phyloP scores from a whole-genome alignment of 805 yeast species.

The Lachancea nothofagi region DNA sequence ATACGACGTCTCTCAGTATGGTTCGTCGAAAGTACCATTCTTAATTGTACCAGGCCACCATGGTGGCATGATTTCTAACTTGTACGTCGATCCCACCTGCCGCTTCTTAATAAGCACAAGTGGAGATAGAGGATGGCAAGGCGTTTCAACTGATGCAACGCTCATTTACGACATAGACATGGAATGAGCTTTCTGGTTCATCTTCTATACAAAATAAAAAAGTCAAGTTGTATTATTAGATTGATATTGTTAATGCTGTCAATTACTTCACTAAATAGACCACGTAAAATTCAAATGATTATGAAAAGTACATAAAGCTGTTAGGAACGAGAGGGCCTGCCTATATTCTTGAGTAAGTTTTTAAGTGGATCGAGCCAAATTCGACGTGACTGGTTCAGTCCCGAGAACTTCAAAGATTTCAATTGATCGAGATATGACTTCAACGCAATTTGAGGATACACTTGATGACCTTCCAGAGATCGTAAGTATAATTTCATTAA shows the following conservation, averaged over 20 bases:
- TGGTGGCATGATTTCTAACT: conserved; percentile 78
- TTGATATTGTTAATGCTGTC: too few species aligned
- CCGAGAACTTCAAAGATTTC: conserved; percentile 5
- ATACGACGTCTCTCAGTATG: conserved; percentile 56
- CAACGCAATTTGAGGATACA: neutral
- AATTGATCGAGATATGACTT: conserved; percentile 6
- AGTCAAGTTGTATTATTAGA: conserved; percentile 4
- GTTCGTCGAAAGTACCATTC: conserved; percentile 56
- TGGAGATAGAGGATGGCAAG: conserved; percentile 96
- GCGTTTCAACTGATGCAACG: conserved; percentile 71
- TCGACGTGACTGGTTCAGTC: conserved; percentile 4
- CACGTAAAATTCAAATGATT: too few species aligned
- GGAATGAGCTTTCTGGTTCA: conserved; percentile 14
- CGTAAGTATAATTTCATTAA: conserved; percentile 8
- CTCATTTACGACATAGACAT: conserved; percentile 73
- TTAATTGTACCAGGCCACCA: conserved; percentile 93
- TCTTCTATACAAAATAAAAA: neutral
- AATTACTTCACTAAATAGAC: too few species aligned
- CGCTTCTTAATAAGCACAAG: conserved; percentile 84
- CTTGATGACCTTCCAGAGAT: conserved; percentile 2
- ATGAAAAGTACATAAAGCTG: too few species aligned
- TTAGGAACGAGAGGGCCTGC: conserved; percentile 3
- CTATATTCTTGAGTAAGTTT: conserved; percentile 6
- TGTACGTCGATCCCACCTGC: conserved; percentile 81
- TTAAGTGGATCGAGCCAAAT: conserved; percentile 10